phyloP scores from a whole-genome alignment of 1,284 basidiomycete species.

The Irpex lacteus region DNA sequence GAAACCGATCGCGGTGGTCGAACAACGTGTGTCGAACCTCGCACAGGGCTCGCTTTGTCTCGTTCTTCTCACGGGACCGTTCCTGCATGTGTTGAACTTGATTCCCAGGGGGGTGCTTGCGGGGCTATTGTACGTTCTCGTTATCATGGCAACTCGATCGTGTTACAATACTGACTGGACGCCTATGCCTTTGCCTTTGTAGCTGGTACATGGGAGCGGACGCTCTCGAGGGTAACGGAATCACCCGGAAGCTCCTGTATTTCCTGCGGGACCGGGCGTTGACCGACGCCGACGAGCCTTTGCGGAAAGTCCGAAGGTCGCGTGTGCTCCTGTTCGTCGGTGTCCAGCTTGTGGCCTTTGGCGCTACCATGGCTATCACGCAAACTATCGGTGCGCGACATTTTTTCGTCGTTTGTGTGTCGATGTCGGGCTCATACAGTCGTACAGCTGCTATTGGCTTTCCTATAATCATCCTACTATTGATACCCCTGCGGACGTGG shows the following conservation, averaged over 20 bases:
- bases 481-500: slow-evolving; percentile 80
- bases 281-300: slow-evolving; percentile 64
- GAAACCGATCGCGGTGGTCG: slow-evolving; percentile 77
- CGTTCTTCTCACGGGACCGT: slow-evolving; percentile 78
- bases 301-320: slow-evolving; percentile 72
- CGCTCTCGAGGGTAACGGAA: slow-evolving; percentile 80
- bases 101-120: slow-evolving; percentile 77
- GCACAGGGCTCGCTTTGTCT: slow-evolving; percentile 81
- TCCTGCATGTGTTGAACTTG: slow-evolving; percentile 75
- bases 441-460: slow-evolving; percentile 84
- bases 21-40: slow-evolving; percentile 87
- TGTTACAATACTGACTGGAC: slow-evolving; percentile 13
- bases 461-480: slow-evolving; percentile 84
- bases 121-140: slow-evolving; percentile 58
- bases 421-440: not conserved
- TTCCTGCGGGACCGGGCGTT: slow-evolving; percentile 74
- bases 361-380: slow-evolving; percentile 87
- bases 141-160: not conserved
- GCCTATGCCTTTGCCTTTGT: slow-evolving; percentile 15
- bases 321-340: slow-evolving; percentile 77
- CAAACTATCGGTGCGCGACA: slow-evolving; percentile 77
- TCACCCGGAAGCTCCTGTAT: slow-evolving; percentile 82
- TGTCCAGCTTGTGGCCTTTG: slow-evolving; percentile 86
- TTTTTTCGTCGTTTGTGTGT: not conserved
- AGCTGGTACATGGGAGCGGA: slow-evolving; percentile 92